Base-by-base conservation (phyloP, 495 filamentous ascomycete genomes). In the Daldinia vernicosa region DNA sequence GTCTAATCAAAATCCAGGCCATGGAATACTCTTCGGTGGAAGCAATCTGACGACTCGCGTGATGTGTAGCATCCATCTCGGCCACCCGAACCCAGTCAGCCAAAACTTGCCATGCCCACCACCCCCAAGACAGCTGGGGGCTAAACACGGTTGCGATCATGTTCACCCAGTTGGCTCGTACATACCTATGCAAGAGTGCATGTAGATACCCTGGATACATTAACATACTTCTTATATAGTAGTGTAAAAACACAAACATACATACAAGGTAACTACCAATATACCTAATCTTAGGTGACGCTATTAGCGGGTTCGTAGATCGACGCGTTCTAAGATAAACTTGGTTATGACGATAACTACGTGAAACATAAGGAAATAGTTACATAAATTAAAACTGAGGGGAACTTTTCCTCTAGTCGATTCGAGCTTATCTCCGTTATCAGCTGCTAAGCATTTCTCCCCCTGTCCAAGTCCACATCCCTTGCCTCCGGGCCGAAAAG, bases 401-500 rank as follows among this genome's bases (percentile, higher is more conserved):
- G 40, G 17, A 22, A 11, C 7, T 47, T 47, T 22, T 47, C 0
- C 1, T 24, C 43, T 3, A 12, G 17, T 47, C 19, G 22, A 24
- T 8, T 47, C 8, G 19, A 24, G 9, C 19, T 47, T 47, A 47
- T 47, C 17, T 47, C 8, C 17, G 43, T 47, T 47, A 47, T 47
- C 43, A 47, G 19, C 43, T 47, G 3, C 43, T 24, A 12, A 47
- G 43, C 43, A 47, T 47, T 47, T 47, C 43, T 47, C 19, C 43
- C 43, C 43, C 5, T 47, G 43, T 47, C 11, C 43, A 19, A 47
- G 11, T 15, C 12, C 19, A 52, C 50, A 53, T 30, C 12, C 50
- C 14, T 53, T 30, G 50, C 26, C 50, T 53, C 50, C 50, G 50
- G 50, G 22, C 50, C 50, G 50, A 53, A 53, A 53, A 30, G 50